phyloP scores from a whole-genome alignment of 148 eudicot species.

The Rhododendron mucronatum region DNA sequence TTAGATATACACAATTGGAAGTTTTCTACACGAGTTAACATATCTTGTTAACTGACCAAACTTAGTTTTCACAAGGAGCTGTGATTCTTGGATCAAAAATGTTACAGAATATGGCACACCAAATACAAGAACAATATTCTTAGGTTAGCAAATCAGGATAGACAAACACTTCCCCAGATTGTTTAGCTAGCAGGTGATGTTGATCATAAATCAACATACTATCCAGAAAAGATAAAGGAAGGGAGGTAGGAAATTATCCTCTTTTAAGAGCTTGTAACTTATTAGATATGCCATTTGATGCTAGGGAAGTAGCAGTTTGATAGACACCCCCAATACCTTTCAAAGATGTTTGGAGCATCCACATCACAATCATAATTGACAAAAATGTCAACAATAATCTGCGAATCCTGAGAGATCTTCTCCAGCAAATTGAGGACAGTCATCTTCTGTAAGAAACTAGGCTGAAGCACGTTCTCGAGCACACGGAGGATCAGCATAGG shows the following conservation, averaged over 20 bases:
- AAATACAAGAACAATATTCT: neutral
- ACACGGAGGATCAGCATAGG: slow-evolving; percentile 96
- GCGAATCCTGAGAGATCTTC: slow-evolving; percentile 85
- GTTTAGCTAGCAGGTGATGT: neutral
- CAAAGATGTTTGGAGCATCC: slow-evolving; percentile 95
- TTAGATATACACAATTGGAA: neutral
- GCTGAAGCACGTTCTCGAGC: slow-evolving; percentile 91
- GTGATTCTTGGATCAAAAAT: neutral
- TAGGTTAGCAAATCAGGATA: neutral
- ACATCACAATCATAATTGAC: slow-evolving; percentile 98
- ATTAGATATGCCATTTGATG: neutral
- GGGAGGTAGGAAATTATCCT: neutral
- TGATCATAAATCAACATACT: neutral
- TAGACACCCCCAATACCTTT: slow-evolving; percentile 56
- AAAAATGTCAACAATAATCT: slow-evolving; percentile 76
- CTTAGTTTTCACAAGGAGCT: neutral
- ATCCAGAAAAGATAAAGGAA: neutral
- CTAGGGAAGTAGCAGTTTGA: neutral
- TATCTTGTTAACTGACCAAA: neutral
- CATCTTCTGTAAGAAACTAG: slow-evolving; percentile 98
- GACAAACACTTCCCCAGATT: neutral
- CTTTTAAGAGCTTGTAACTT: neutral
- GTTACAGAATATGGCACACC: neutral
- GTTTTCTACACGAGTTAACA: neutral
- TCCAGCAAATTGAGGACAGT: slow-evolving; percentile 86